Base-by-base conservation (phyloP, 257 asterid genomes). In the Agastache rugosa region DNA sequence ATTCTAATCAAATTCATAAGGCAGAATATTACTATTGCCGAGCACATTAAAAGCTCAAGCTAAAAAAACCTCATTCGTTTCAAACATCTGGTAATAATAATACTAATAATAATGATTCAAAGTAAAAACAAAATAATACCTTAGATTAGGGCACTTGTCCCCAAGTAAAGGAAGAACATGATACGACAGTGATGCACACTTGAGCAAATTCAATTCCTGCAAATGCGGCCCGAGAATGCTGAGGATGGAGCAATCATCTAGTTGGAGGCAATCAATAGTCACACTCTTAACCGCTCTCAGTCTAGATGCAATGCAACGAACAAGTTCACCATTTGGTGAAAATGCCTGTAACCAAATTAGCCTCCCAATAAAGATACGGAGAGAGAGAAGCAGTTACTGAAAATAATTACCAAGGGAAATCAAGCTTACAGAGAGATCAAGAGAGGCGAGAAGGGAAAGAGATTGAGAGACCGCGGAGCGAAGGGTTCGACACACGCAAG, bases 391-490 rank as follows among this genome's bases (percentile, higher is more conserved):
- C 45, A 58, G 68, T 58, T 25, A 44, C 6, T 17, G 76, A 11
- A n/a, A 60, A 14, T 22, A 54, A 16, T 27, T 19, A 3, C 1
- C 7, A 42, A 65, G 45, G 8, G 12, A 63, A 45, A 31, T 62
- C 3, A 54, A 41, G 35, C 95, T 83, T 81, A 92, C 97, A 31
- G 93, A 87, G 25, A 92, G 84, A 83, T 92, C 92, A 17, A 90
- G 83, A 54, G 87, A 78, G 67, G 84, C 64, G 70, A 85, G 77
- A 72, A 78, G 62, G 68, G 88, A 51, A 20, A 92, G 83, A 78
- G 87, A 23, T 42, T 79, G 91, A 67, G 86, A 77, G 56, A 76
- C 90, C 44, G 71, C 37, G 42, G 87, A 82, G 37, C 72, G 73
- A 59, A 90, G 77, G 69, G 72, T 31, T 44, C 77, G 80, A 47